phyloP scores from a whole-genome alignment of 192 early-diverging fungal species.

The Thamnidium elegans region DNA sequence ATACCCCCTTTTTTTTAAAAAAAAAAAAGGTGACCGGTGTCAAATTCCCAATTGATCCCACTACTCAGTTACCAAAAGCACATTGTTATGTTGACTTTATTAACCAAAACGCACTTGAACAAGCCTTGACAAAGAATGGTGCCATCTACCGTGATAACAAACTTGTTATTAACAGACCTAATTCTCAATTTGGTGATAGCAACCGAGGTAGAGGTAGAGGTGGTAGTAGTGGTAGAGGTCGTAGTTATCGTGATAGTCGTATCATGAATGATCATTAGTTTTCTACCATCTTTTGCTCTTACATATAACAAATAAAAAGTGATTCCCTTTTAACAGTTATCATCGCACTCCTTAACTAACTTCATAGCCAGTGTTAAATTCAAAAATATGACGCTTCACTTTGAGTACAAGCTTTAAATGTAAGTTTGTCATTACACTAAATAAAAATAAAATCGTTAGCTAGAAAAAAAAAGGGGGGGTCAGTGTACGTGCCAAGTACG shows the following conservation, averaged over 20 bases:
- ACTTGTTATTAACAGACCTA: constrained; percentile 35
- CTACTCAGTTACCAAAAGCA: constrained; percentile 29
- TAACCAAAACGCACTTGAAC: constrained; percentile 24
- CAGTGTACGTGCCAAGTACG: too few relatives aligned
- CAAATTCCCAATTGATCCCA: constrained; percentile 32
- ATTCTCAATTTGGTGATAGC: constrained; percentile 15
- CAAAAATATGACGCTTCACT: too few relatives aligned
- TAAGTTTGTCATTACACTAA: too few relatives aligned
- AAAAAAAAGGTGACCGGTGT: constrained; percentile 32
- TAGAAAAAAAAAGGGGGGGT: too few relatives aligned
- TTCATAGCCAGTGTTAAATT: too few relatives aligned
- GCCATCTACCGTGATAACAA: constrained; percentile 24
- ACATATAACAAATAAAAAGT: too few relatives aligned
- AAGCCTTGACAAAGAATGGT: constrained; percentile 30
- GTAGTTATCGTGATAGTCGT: constrained; percentile 11
- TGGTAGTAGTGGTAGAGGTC: constrained; percentile 4
- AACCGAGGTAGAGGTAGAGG: constrained; percentile 22
- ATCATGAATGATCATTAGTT: constrained; percentile 1
- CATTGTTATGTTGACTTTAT: constrained; percentile 42
- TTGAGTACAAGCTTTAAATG: too few relatives aligned
- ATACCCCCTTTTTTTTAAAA: too few relatives aligned
- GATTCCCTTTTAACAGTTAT: too few relatives aligned
- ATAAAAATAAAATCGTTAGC: too few relatives aligned
- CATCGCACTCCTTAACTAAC: too few relatives aligned
- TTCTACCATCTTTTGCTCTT: too few relatives aligned